A percentile compares a stretch with the other conserved stretches of the same genome.
Evolutionary conservation across 306 rosid genomes (phyloP).

Genomic region (Vachellia pachyceras): DNA sequence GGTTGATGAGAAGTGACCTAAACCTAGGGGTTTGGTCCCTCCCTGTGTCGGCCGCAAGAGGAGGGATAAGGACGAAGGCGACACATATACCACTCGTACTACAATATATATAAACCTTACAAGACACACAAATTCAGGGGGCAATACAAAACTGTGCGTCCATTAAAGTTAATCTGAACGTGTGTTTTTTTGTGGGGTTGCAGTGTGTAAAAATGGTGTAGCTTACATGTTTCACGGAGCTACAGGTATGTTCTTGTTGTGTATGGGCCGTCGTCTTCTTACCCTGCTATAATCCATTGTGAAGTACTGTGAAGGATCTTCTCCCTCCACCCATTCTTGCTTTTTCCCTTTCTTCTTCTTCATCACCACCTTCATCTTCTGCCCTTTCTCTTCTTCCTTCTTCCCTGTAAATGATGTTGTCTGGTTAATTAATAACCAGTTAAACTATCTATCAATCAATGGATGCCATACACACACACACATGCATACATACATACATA

Average conservation of each 20-base stretch:
- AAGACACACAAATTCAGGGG: constrained; percentile 32
- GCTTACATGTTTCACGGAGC: constrained; percentile 60
- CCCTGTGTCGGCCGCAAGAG: constrained; percentile 46
- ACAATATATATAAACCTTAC: constrained; percentile 35
- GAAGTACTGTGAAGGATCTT: constrained; percentile 53
- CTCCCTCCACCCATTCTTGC: constrained; percentile 55
- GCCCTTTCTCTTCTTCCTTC: constrained; percentile 25
- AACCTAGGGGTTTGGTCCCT: constrained; percentile 45
- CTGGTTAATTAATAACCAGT: not conserved
- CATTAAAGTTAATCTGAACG: not conserved
- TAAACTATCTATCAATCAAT: not conserved
- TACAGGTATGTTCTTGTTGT: constrained; percentile 67
- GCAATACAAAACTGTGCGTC: constrained; percentile 35
- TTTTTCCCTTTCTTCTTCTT: constrained; percentile 44
- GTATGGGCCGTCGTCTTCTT: constrained; percentile 71
- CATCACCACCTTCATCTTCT: constrained; percentile 36
- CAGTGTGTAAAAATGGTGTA: not conserved
- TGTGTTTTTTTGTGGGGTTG: not conserved
- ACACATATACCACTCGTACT: constrained; percentile 31
- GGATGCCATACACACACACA: not conserved
- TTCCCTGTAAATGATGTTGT: constrained; percentile 37
- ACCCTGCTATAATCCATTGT: constrained; percentile 71
- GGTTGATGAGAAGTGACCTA: constrained; percentile 18
- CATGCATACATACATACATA: too few species aligned
- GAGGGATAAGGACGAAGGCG: constrained; percentile 27